Evolutionary conservation across 106 monocot genomes (phyloP).

Genomic region (Posidonia australis): DNA sequence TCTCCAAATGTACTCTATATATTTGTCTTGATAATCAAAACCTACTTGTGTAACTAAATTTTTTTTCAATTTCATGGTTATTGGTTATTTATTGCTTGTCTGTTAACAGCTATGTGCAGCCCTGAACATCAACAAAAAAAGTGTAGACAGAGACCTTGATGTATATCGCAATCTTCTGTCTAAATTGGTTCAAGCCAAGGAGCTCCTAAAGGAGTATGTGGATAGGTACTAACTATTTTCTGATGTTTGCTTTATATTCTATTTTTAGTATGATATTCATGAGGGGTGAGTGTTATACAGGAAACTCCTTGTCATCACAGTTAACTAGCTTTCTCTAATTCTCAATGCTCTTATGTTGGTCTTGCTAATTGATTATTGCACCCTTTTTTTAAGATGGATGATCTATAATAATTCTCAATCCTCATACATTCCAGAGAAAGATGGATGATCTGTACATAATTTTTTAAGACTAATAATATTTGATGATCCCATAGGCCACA

Average conservation of each 20-base stretch:
- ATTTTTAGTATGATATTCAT: neutral
- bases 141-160: conserved; percentile 94
- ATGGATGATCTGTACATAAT: no score
- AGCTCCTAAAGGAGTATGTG: conserved; percentile 90
- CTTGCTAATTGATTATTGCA: neutral
- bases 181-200: conserved; percentile 96
- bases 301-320: neutral
- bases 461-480: no score
- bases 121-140: conserved; percentile 64
- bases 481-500: no score
- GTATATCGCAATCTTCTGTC: conserved; percentile 90
- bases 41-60: neutral
- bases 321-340: neutral
- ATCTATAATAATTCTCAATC: neutral
- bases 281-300: no score
- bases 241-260: neutral
- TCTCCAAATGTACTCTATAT: no score
- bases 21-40: no score
- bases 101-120: conserved; percentile 74
- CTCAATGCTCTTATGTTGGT: no score
- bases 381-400: neutral
- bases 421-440: no score
- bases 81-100: conserved; percentile 1
- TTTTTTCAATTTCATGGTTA: neutral
- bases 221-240: conserved; percentile 78